Evolutionary conservation across 2,329 filamentous ascomycete species (phyloP).

Genomic region (Verticillium longisporum): DNA sequence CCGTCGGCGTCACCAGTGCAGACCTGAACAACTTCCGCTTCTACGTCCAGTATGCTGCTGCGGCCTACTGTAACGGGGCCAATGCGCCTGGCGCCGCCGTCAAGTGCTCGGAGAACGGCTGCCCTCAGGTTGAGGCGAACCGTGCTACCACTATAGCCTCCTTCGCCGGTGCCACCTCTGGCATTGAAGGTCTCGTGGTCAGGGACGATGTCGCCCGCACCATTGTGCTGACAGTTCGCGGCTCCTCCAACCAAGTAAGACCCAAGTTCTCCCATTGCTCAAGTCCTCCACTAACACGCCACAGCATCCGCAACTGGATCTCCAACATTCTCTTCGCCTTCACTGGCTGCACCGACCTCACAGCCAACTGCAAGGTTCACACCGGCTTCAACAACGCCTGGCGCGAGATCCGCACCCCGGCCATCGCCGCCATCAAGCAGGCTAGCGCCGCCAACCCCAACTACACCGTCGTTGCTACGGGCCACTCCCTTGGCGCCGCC

Average conservation of each 20-base stretch:
- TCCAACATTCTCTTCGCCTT: conserved; percentile 36
- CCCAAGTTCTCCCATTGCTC: not conserved
- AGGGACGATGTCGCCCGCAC: conserved; percentile 39
- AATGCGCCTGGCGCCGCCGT: conserved; percentile 29
- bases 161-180: conserved; percentile 31
- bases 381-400: conserved; percentile 54
- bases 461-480: conserved; percentile 52
- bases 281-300: not conserved
- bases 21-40: conserved; percentile 34
- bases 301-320: conserved; percentile 50
- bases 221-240: conserved; percentile 56
- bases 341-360: conserved; percentile 25
- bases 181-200: conserved; percentile 44
- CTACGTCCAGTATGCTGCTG: conserved; percentile 44
- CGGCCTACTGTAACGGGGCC: conserved; percentile 47
- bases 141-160: conserved; percentile 35
- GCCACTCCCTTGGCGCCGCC: conserved; percentile 63
- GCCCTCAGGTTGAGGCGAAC: conserved; percentile 34
- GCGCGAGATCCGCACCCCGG: conserved; percentile 39
- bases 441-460: conserved; percentile 39
- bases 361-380: conserved; percentile 43
- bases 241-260: conserved; percentile 39
- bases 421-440: conserved; percentile 33
- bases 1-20: conserved; percentile 16
- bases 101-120: conserved; percentile 34